Evolutionary conservation across 106 monocot genomes (phyloP).

Genomic region (Platanthera guangdongensis): DNA sequence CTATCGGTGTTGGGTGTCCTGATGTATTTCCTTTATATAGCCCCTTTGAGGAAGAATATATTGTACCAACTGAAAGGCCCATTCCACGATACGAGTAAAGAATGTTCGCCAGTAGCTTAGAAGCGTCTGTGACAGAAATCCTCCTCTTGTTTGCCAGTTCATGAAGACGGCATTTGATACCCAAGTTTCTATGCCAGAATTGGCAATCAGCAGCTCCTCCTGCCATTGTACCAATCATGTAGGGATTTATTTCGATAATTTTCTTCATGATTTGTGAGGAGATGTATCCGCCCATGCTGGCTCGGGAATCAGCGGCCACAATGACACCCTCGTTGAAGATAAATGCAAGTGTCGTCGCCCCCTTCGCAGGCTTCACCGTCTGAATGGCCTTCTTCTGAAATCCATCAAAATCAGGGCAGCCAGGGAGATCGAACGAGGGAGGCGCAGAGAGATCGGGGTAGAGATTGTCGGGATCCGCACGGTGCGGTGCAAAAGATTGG

Average conservation of each 20-base stretch:
- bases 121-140: slow-evolving; percentile 62
- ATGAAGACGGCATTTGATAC: slow-evolving; percentile 69
- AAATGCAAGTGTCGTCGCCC: slow-evolving; percentile 84
- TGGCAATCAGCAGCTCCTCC: slow-evolving; percentile 96
- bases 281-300: slow-evolving; percentile 78
- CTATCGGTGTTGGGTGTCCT: no score
- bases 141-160: slow-evolving; percentile 67
- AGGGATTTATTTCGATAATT: slow-evolving; percentile 87
- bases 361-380: slow-evolving; percentile 67
- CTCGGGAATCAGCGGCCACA: slow-evolving; percentile 72
- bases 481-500: slow-evolving; percentile 14
- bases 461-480: slow-evolving; percentile 14
- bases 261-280: slow-evolving; percentile 84
- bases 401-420: slow-evolving; percentile 45
- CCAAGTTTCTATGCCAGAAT: slow-evolving; percentile 88
- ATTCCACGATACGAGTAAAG: slow-evolving; percentile 61
- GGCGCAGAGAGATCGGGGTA: slow-evolving; percentile 11
- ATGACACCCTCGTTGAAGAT: slow-evolving; percentile 83
- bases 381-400: slow-evolving; percentile 58
- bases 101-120: slow-evolving; percentile 59
- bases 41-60: no score
- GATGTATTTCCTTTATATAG: no score
- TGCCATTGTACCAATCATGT: slow-evolving; percentile 93
- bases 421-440: slow-evolving; percentile 31
- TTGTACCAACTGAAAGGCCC: slow-evolving; percentile 58